Evolutionary conservation across 2,329 filamentous ascomycete species (phyloP).

Genomic region (Nemania sp.): DNA sequence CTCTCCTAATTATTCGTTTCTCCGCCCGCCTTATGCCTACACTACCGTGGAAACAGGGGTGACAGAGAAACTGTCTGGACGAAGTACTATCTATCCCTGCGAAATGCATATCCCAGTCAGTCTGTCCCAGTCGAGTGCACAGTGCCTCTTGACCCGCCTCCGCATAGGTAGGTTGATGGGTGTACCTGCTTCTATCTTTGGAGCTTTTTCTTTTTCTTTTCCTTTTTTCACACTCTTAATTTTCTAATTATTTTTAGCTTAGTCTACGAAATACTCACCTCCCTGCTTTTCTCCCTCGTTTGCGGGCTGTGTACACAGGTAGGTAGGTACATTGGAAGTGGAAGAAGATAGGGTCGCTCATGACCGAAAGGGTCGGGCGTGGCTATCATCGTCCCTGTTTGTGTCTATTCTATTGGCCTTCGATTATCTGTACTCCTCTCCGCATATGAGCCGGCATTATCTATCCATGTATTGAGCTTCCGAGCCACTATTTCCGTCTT

Average conservation of each 20-base stretch:
- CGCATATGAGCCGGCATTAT: slow-evolving; percentile 8
- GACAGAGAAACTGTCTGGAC: slow-evolving; percentile 6
- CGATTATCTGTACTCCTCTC: slow-evolving; percentile 6
- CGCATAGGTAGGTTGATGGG: not conserved
- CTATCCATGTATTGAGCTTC: slow-evolving; percentile 1
- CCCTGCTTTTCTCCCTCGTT: slow-evolving; percentile 3
- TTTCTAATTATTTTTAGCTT: not conserved
- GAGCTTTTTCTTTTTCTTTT: slow-evolving; percentile 17
- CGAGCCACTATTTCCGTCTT: slow-evolving; percentile 8
- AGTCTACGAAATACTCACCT: not conserved
- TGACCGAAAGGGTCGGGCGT: slow-evolving; percentile 20
- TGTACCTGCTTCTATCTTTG: slow-evolving; percentile 6
- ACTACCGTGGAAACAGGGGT: slow-evolving; percentile 11
- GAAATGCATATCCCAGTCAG: not conserved
- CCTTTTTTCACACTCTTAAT: not conserved
- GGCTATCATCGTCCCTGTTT: slow-evolving; percentile 2
- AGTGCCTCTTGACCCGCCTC: slow-evolving; percentile 16
- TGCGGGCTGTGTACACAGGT: not conserved
- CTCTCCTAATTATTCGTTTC: not conserved
- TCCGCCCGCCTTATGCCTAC: not conserved
- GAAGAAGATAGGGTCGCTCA: slow-evolving; percentile 8
- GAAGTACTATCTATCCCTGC: too few species aligned
- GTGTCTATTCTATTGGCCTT: slow-evolving; percentile 11
- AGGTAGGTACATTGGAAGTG: slow-evolving; percentile 16
- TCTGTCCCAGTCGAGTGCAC: slow-evolving; percentile 9